Evolutionary conservation across 139 green algal genomes (phyloP).

Genomic region (Yamagishiella unicocca): DNA sequence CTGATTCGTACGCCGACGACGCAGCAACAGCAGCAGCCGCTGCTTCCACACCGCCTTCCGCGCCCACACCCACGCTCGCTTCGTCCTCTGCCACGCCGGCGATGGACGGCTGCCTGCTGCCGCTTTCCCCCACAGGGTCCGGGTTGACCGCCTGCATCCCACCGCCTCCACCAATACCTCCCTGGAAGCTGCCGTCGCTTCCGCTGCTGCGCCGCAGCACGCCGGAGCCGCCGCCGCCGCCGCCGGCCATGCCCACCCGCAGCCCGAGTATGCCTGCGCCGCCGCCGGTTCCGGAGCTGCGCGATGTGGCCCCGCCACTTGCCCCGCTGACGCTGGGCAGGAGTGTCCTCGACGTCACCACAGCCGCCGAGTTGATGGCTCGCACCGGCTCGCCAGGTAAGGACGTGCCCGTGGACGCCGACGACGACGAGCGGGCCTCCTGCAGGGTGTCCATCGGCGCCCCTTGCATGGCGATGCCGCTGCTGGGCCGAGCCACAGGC

Average conservation of each 20-base stretch:
- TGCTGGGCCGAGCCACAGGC: neutral
- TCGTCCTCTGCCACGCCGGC: no score
- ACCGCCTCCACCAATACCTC: neutral
- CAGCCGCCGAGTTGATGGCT: constrained; percentile 21
- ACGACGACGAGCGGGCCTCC: no score
- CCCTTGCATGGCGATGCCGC: neutral
- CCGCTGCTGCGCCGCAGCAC: neutral
- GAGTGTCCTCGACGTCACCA: constrained; percentile 14
- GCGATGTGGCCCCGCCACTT: neutral
- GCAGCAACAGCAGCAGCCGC: no score
- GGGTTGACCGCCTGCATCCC: neutral
- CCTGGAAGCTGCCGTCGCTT: neutral
- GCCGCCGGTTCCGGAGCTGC: neutral
- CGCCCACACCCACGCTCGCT: no score
- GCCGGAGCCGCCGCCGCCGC: neutral
- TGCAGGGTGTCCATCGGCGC: neutral
- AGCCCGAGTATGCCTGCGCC: constrained; percentile 1
- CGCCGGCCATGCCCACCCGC: neutral
- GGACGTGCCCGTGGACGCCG: neutral
- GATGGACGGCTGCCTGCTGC: no score
- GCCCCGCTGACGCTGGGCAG: constrained; percentile 20
- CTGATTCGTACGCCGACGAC: no score
- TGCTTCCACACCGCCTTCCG: no score
- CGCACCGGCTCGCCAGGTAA: constrained; percentile 5
- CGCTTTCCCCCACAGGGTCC: neutral